Conservation (phyloP, 2,329 filamentous ascomycete genomes). For the Colletotrichum agaves region DNA sequence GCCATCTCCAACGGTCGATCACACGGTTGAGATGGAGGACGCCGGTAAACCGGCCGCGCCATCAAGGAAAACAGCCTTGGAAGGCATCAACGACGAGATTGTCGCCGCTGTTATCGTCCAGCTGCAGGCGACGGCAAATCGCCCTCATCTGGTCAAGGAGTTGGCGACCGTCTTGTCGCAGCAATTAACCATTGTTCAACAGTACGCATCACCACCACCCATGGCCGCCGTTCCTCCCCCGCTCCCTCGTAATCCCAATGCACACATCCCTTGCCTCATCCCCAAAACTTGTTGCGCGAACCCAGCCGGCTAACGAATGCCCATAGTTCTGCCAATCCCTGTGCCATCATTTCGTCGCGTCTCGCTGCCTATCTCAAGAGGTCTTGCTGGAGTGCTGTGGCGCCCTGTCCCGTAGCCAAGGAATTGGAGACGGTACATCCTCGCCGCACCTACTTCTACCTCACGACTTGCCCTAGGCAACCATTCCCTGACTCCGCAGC, state of each 20-base stretch:
- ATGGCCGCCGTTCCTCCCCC: neutral
- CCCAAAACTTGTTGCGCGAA: slow-evolving; percentile 10
- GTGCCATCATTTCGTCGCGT: slow-evolving; percentile 93
- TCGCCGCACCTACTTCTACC: slow-evolving; percentile 94
- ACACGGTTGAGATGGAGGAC: neutral
- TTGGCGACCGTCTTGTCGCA: slow-evolving; percentile 82
- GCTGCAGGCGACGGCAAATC: slow-evolving; percentile 88
- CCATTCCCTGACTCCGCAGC: slow-evolving; percentile 70
- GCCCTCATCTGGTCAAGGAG: slow-evolving; percentile 95
- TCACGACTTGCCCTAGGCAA: slow-evolving; percentile 88
- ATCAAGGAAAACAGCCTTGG: slow-evolving; percentile 63
- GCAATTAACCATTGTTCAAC: slow-evolving; percentile 85
- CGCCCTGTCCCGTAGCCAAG: slow-evolving; percentile 90
- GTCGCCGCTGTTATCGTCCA: slow-evolving; percentile 91
- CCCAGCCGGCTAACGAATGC: slow-evolving; percentile 14
- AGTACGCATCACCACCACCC: slow-evolving; percentile 70
- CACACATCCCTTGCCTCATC: neutral
- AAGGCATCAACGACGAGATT: slow-evolving; percentile 92
- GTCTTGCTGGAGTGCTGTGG: slow-evolving; percentile 78
- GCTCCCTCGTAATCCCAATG: neutral
- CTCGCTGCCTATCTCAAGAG: slow-evolving; percentile 91
- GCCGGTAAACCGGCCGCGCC: neutral
- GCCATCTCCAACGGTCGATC: slow-evolving; percentile 46
- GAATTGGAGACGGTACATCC: slow-evolving; percentile 93
- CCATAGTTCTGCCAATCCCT: slow-evolving; percentile 90